These are phyloP conservation scores for Acorus calamus DNA, from an alignment of 106 monocot genomes.

Conservation along the genomic window DNA sequence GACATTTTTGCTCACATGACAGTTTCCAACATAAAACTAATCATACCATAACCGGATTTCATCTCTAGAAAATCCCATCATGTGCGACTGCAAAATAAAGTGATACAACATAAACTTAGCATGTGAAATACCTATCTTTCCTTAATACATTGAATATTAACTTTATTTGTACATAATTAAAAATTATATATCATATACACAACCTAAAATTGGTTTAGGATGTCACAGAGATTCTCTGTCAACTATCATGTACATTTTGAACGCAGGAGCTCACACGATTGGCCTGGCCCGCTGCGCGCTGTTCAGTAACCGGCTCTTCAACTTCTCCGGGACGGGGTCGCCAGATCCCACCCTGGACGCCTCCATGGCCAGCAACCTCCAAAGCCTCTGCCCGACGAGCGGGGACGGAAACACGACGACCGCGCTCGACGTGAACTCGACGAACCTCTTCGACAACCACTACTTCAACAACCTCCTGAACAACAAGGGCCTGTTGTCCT, in stretches of 20 bases:
- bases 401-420: conserved; percentile 53
- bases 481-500: conserved; percentile 47
- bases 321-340: conserved; percentile 38
- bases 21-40: too few relatives aligned
- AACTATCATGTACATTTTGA: not conserved
- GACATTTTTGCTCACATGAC: too few relatives aligned
- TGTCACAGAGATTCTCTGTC: too few relatives aligned
- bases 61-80: too few relatives aligned
- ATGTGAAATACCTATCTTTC: too few relatives aligned
- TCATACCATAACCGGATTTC: too few relatives aligned
- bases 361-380: conserved; percentile 18
- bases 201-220: too few relatives aligned
- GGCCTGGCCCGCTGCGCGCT: conserved; percentile 42
- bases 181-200: too few relatives aligned
- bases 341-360: conserved; percentile 44
- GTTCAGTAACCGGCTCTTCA: conserved; percentile 50
- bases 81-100: too few relatives aligned
- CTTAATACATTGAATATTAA: too few relatives aligned
- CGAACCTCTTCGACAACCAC: conserved; percentile 57
- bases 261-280: conserved; percentile 59
- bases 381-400: conserved; percentile 24
- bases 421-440: conserved; percentile 40
- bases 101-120: too few relatives aligned
- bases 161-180: too few relatives aligned
- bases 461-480: conserved; percentile 51